phyloP scores from a whole-genome alignment of 345 rosid genomes.

The Rhizophora apiculata region DNA sequence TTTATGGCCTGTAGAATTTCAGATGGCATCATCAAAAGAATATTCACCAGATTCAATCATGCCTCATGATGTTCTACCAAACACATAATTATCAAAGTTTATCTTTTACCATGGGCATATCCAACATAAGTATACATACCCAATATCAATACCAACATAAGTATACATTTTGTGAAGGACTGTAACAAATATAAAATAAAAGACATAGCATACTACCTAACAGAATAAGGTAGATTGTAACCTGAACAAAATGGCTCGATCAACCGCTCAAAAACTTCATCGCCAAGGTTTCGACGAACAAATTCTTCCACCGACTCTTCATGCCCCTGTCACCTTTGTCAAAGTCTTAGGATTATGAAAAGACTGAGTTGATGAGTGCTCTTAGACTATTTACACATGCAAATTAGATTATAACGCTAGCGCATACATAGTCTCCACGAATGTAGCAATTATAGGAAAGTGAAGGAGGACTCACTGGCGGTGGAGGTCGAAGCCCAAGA shows the following conservation, averaged over 20 bases:
- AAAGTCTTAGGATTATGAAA: conserved; percentile 49
- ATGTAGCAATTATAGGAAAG: neutral
- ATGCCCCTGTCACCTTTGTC: conserved; percentile 85
- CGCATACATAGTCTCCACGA: neutral
- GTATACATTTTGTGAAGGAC: neutral
- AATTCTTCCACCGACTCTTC: conserved; percentile 97
- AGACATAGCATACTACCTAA: neutral
- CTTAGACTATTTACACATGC: neutral
- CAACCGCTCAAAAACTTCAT: conserved; percentile 87
- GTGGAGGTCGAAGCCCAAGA: conserved; percentile 76
- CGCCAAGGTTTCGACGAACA: conserved; percentile 90
- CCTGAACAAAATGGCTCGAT: conserved; percentile 99
- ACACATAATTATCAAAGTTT: too few species aligned
- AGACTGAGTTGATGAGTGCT: conserved; percentile 19
- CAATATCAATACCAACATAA: too few species aligned
- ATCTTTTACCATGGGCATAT: neutral
- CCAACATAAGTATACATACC: too few species aligned
- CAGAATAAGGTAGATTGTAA: conserved; percentile 9
- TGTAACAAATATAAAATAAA: neutral
- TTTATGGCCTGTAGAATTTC: too few species aligned
- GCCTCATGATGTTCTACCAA: too few species aligned
- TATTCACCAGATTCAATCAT: too few species aligned
- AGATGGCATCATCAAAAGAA: too few species aligned
- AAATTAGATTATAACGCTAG: neutral
- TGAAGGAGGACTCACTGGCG: conserved; percentile 67